Evolutionary conservation across 2,329 filamentous ascomycete genomes (phyloP).

Genomic region (Alternaria alternata): DNA sequence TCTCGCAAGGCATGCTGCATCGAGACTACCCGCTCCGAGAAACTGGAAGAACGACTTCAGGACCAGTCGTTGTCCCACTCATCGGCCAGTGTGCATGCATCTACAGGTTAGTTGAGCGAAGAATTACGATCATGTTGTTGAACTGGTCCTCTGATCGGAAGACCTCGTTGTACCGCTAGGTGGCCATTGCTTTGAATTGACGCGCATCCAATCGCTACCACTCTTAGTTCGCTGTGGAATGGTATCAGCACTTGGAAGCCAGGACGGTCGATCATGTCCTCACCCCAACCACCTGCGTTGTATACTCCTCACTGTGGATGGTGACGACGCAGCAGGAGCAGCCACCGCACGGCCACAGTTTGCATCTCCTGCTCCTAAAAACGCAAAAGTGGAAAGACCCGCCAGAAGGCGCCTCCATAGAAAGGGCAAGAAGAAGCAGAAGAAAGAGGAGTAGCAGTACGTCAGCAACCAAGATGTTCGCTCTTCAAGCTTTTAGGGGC

Average conservation of each 20-base stretch:
- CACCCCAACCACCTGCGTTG: too few relatives aligned
- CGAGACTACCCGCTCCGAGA: neutral
- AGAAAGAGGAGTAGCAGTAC: neutral
- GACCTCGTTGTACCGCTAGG: neutral
- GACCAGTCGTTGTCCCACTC: neutral
- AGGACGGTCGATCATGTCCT: neutral
- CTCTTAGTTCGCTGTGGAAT: neutral
- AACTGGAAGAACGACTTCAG: neutral
- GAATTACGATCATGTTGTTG: neutral
- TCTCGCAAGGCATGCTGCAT: constrained; percentile 2
- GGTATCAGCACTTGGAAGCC: neutral
- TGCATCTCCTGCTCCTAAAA: neutral
- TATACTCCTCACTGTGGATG: neutral
- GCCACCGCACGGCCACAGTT: neutral
- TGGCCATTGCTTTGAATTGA: neutral
- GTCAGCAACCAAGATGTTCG: neutral
- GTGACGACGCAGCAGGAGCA: neutral
- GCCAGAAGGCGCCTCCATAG: neutral
- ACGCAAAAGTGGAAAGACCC: neutral
- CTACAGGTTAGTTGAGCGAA: neutral
- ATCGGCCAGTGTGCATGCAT: neutral
- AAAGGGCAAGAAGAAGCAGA: neutral
- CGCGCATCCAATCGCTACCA: neutral
- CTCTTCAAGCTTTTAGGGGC: neutral
- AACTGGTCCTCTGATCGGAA: neutral